A percentile compares a stretch with the other conserved stretches of the same genome.
These are phyloP conservation scores for Bothriochloa decipiens DNA, from an alignment of 176 grass and related monocot species.

Conservation along the genomic window DNA sequence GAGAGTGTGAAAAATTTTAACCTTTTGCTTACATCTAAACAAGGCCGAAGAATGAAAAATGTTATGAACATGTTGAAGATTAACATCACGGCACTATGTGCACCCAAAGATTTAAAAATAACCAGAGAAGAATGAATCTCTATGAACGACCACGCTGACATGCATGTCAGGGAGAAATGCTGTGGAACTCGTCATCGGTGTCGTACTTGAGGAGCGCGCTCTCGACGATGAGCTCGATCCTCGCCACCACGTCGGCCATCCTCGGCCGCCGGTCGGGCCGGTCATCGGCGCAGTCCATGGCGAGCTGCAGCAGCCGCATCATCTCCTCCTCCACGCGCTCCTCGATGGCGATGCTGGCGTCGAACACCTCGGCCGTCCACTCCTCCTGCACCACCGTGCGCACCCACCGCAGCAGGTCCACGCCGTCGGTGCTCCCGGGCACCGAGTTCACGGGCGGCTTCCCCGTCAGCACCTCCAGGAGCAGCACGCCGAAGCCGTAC, in stretches of 20 bases:
- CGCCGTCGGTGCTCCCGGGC: slow-evolving; percentile 42
- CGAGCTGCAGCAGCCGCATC: slow-evolving; percentile 61
- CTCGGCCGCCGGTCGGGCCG: slow-evolving; percentile 48
- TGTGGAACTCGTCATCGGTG: slow-evolving; percentile 40
- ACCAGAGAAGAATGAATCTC: not conserved
- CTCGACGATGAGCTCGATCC: slow-evolving; percentile 55
- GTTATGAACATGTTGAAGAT: slow-evolving; percentile 37
- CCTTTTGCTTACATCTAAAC: too few relatives aligned
- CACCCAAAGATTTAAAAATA: not conserved
- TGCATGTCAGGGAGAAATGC: slow-evolving; percentile 28
- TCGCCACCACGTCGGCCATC: slow-evolving; percentile 54
- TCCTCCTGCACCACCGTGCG: slow-evolving; percentile 69
- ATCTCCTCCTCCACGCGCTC: slow-evolving; percentile 61
- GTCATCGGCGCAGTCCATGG: slow-evolving; percentile 50
- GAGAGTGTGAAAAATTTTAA: too few relatives aligned
- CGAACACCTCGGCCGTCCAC: slow-evolving; percentile 76
- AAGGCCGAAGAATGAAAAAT: slow-evolving; percentile 12
- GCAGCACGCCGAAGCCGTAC: slow-evolving; percentile 83
- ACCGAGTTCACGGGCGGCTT: slow-evolving; percentile 50
- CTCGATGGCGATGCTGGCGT: slow-evolving; percentile 54
- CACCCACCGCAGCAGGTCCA: slow-evolving; percentile 78
- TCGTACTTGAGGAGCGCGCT: slow-evolving; percentile 33
- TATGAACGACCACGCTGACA: not conserved
- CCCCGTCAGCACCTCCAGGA: slow-evolving; percentile 74
- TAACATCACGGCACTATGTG: not conserved